Percentiles rank a stretch among this genome's conserved stretches.
phyloP scores from a whole-genome alignment of 2,329 filamentous ascomycete genomes.

The Nemania sp. region DNA sequence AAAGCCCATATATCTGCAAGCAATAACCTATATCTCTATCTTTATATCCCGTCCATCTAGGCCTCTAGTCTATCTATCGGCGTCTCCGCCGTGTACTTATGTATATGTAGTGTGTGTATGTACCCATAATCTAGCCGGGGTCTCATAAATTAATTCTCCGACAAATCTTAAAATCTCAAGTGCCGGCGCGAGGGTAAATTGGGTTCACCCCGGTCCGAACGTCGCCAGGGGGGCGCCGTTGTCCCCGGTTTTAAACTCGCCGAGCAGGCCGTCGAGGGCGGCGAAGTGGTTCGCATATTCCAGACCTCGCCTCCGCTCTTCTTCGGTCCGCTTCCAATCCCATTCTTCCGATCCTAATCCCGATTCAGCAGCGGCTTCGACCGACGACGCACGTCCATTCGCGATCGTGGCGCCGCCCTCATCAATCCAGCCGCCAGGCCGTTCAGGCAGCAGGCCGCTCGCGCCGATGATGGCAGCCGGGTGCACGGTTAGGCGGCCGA shows the following conservation, averaged over 20 bases:
- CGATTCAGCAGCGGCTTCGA: slow-evolving; percentile 43
- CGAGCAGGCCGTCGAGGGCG: slow-evolving; percentile 57
- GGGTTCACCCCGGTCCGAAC: slow-evolving; percentile 49
- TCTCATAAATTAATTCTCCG: too few relatives aligned
- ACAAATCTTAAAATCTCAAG: too few relatives aligned
- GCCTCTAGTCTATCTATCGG: too few relatives aligned
- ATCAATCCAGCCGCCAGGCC: slow-evolving; percentile 68
- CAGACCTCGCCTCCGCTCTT: slow-evolving; percentile 59
- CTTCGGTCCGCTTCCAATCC: slow-evolving; percentile 64
- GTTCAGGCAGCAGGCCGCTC: slow-evolving; percentile 73
- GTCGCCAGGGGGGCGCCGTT: slow-evolving; percentile 56
- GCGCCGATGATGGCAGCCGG: slow-evolving; percentile 75
- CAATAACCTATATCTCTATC: too few relatives aligned
- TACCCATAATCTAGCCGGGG: too few relatives aligned
- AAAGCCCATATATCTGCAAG: too few relatives aligned
- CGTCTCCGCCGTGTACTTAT: too few relatives aligned
- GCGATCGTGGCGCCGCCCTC: slow-evolving; percentile 36
- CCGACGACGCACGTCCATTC: slow-evolving; percentile 44
- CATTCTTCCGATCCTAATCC: slow-evolving; percentile 44
- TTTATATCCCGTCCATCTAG: too few relatives aligned
- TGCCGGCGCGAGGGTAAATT: neutral
- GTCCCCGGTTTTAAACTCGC: slow-evolving; percentile 58
- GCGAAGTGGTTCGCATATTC: slow-evolving; percentile 60
- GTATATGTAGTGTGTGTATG: too few relatives aligned
- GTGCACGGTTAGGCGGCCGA: slow-evolving; percentile 80